Conservation (phyloP, 345 rosid species). For the Camelina laxa region DNA sequence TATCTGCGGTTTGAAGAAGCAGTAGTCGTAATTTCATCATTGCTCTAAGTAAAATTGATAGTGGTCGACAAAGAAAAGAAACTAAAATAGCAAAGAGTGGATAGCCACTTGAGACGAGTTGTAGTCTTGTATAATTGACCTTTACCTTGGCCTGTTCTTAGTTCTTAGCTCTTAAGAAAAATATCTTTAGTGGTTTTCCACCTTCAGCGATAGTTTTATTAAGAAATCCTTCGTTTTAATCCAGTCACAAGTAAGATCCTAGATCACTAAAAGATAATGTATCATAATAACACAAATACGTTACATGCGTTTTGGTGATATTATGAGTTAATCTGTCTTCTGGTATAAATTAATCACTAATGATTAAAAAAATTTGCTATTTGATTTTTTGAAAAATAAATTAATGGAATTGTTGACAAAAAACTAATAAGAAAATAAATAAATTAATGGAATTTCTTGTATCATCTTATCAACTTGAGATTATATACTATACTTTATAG, state of each 20-base stretch:
- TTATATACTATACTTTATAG: not conserved
- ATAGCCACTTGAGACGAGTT: conserved; percentile 32
- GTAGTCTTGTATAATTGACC: conserved; percentile 24
- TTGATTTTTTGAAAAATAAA: not conserved
- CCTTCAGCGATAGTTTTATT: not conserved
- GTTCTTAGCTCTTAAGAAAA: conserved; percentile 17
- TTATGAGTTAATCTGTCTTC: not conserved
- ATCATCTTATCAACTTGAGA: not conserved
- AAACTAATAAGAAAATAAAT: not conserved
- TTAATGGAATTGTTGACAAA: not conserved
- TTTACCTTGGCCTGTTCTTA: conserved; percentile 25
- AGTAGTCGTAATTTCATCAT: not conserved
- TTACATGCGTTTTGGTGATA: not conserved
- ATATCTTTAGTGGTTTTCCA: not conserved
- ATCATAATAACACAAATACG: not conserved
- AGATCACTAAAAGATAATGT: not conserved
- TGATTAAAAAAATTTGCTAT: not conserved
- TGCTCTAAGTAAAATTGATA: not conserved
- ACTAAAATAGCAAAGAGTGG: conserved; percentile 27
- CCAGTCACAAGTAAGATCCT: not conserved
- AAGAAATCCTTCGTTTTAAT: not conserved
- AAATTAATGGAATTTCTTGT: not conserved
- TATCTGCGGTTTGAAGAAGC: not conserved
- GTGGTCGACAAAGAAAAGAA: conserved; percentile 42
- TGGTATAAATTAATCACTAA: not conserved